phyloP scores from a whole-genome alignment of 805 yeast species.

The Ogataea saltuana region DNA sequence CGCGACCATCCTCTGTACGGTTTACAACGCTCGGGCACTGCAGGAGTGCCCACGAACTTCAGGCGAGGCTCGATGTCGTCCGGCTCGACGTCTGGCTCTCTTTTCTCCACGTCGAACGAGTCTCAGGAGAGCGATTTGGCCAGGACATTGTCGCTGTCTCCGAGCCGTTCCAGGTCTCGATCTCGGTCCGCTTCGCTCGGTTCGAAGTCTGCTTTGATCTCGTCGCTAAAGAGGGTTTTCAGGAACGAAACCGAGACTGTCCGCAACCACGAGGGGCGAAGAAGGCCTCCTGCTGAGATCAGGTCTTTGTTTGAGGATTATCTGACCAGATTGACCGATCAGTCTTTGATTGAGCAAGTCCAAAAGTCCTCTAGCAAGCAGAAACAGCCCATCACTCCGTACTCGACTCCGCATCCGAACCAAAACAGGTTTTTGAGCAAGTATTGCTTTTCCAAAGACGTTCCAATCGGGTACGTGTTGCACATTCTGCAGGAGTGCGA shows the following conservation, averaged over 20 bases:
- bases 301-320: constrained; percentile 8
- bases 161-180: constrained; percentile 20
- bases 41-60: not conserved
- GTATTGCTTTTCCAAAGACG: constrained; percentile 67
- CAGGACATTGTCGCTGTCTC: constrained; percentile 22
- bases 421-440: constrained; percentile 61
- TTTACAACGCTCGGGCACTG: constrained; percentile 10
- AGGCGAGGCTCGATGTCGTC: constrained; percentile 21
- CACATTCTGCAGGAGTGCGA: constrained; percentile 71
- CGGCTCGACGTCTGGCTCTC: constrained; percentile 4
- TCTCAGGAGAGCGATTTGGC: constrained; percentile 19
- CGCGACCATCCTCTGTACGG: constrained; percentile 68
- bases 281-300: constrained; percentile 1
- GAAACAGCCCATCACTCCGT: constrained; percentile 28
- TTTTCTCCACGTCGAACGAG: constrained; percentile 16
- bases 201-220: constrained; percentile 10
- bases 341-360: constrained; percentile 7
- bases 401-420: constrained; percentile 52
- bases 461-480: constrained; percentile 75
- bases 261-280: too few relatives aligned
- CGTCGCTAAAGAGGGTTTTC: constrained; percentile 23
- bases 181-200: constrained; percentile 6
- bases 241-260: too few relatives aligned
- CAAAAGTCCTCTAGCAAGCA: too few relatives aligned
- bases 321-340: constrained; percentile 1